Conservation (phyloP, 768 basidiomycete genomes). For the Hebeloma cylindrosporum region DNA sequence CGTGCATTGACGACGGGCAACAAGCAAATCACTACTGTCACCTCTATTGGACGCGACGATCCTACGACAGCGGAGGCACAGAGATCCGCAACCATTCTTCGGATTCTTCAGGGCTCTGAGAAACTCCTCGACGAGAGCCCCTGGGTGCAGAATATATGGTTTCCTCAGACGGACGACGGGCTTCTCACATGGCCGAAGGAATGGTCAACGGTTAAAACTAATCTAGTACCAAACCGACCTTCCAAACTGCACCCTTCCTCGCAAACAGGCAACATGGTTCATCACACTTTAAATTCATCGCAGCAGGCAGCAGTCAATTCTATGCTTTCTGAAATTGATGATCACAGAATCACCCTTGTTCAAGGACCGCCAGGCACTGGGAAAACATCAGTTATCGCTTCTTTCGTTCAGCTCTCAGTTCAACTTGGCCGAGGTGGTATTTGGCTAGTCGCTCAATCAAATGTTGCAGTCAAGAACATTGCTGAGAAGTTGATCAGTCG, state of each 20-base stretch:
- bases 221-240: background rate
- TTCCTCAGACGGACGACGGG: constrained; percentile 28
- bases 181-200: constrained; percentile 40
- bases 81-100: constrained; percentile 40
- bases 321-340: constrained; percentile 42
- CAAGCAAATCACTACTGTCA: constrained; percentile 40
- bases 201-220: constrained; percentile 26
- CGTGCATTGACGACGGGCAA: constrained; percentile 24
- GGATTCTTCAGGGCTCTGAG: constrained; percentile 41
- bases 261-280: too few species aligned
- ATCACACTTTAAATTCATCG: constrained; percentile 49
- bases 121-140: constrained; percentile 39
- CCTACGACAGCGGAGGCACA: constrained; percentile 59
- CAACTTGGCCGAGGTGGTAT: constrained; percentile 46
- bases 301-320: constrained; percentile 48
- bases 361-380: constrained; percentile 70
- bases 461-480: constrained; percentile 89
- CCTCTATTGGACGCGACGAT: constrained; percentile 52
- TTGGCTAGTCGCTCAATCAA: constrained; percentile 84
- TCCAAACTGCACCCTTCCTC: too few species aligned
- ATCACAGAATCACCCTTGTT: constrained; percentile 41
- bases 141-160: constrained; percentile 53
- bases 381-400: constrained; percentile 72
- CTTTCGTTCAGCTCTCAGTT: constrained; percentile 53
- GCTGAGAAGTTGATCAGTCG: constrained; percentile 70